Evolutionary conservation across 768 basidiomycete genomes (phyloP).

Genomic region (Tubosaeta brunneosetosa): DNA sequence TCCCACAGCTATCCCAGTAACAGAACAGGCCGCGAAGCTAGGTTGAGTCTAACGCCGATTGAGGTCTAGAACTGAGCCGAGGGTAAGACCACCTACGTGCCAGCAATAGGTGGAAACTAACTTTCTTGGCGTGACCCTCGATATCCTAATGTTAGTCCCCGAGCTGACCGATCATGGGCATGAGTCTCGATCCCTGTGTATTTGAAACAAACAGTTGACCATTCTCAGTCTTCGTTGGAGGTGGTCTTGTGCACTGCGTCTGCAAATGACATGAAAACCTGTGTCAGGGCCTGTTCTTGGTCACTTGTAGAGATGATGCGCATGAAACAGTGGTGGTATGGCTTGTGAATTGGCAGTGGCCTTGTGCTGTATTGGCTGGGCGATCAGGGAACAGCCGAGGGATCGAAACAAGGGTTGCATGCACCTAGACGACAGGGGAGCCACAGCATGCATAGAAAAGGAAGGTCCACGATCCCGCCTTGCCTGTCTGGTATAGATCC

Average conservation of each 20-base stretch:
- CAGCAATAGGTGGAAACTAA: not conserved
- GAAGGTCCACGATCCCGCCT: not conserved
- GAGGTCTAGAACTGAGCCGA: slow-evolving; percentile 6
- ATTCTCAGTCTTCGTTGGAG: slow-evolving; percentile 6
- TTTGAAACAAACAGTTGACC: not conserved
- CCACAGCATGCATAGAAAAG: not conserved
- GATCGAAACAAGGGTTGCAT: not conserved
- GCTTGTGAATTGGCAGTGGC: not conserved
- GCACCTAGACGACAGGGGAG: not conserved
- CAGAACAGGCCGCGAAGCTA: not conserved
- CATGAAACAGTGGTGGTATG: not conserved
- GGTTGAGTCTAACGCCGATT: not conserved
- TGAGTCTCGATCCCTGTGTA: slow-evolving; percentile 2
- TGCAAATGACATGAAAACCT: slow-evolving; percentile 10
- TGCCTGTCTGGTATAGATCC: not conserved
- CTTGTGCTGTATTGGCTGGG: not conserved
- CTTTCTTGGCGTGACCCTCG: slow-evolving; percentile 6
- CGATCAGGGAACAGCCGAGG: not conserved
- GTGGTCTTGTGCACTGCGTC: not conserved
- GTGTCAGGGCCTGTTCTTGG: not conserved
- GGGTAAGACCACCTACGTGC: slow-evolving; percentile 1
- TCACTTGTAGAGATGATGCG: not conserved
- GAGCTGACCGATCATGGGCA: slow-evolving; percentile 9
- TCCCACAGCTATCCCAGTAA: not conserved
- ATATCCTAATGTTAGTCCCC: not conserved